Conservation (phyloP, 768 basidiomycete species). For the Roridomyces roridus region DNA sequence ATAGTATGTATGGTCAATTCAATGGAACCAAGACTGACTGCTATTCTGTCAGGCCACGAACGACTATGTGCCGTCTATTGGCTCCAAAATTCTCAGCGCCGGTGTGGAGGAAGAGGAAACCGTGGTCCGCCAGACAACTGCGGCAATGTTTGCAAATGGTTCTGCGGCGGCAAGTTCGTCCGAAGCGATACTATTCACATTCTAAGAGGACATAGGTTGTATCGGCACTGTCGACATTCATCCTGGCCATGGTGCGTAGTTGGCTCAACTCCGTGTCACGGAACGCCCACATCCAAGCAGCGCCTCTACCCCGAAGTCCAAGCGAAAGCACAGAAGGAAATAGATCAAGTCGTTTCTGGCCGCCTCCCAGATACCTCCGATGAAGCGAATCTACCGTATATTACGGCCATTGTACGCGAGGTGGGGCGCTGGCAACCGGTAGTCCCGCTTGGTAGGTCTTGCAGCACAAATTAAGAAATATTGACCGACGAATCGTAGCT, state of each 20-base stretch:
- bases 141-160: slow-evolving; percentile 18
- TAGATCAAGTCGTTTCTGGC: slow-evolving; percentile 26
- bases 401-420: slow-evolving; percentile 18
- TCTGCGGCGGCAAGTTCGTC: slow-evolving; percentile 13
- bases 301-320: slow-evolving; percentile 30
- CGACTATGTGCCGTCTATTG: slow-evolving; percentile 14
- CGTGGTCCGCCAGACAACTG: slow-evolving; percentile 9
- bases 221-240: slow-evolving; percentile 11
- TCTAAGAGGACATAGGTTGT: too few relatives aligned
- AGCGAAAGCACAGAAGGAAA: slow-evolving; percentile 28
- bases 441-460: slow-evolving; percentile 11
- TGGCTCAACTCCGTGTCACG: neutral
- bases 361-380: slow-evolving; percentile 22
- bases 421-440: slow-evolving; percentile 20
- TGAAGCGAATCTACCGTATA: slow-evolving; percentile 17
- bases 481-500: slow-evolving; percentile 14
- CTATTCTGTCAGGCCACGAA: neutral
- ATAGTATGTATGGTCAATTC: neutral
- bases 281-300: too few relatives aligned
- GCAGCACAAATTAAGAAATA: too few relatives aligned
- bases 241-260: slow-evolving; percentile 13
- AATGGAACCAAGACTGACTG: neutral
- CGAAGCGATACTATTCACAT: too few relatives aligned
- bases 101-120: slow-evolving; percentile 7
- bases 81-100: slow-evolving; percentile 3